These are phyloP conservation scores for Passiflora organensis DNA, from an alignment of 345 rosid species.

Conservation along the genomic window DNA sequence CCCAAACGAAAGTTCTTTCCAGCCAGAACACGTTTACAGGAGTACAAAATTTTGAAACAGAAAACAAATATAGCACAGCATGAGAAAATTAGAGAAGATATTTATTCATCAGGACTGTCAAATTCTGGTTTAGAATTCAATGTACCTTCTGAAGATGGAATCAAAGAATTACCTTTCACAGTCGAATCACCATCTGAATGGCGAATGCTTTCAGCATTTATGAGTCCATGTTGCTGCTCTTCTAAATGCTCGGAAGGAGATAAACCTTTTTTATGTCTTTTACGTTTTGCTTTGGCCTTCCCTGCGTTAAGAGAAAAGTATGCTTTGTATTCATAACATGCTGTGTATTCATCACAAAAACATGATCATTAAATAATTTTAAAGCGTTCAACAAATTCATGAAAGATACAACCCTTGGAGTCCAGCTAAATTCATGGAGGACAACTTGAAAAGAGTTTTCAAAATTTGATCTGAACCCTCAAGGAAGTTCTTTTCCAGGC, in stretches of 20 bases:
- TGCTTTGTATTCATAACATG: not conserved
- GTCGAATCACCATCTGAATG: not conserved
- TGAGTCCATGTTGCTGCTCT: not conserved
- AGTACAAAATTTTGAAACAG: no score
- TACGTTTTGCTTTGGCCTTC: slow-evolving; percentile 27
- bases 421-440: not conserved
- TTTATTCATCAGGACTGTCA: no score
- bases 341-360: not conserved
- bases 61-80: no score
- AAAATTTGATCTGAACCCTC: not conserved
- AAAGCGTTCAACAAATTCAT: not conserved
- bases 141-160: not conserved
- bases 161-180: not conserved
- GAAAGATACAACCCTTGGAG: not conserved
- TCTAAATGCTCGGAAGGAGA: slow-evolving; percentile 30
- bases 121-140: no score
- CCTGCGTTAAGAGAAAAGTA: slow-evolving; percentile 26
- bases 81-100: no score
- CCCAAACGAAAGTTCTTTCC: no score
- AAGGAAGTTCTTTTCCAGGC: no score
- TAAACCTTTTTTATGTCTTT: slow-evolving; percentile 18
- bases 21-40: no score
- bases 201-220: not conserved
- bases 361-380: not conserved
- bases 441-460: not conserved